Evolutionary conservation across 257 asterid species (phyloP).

Genomic region (Solanum piurae): DNA sequence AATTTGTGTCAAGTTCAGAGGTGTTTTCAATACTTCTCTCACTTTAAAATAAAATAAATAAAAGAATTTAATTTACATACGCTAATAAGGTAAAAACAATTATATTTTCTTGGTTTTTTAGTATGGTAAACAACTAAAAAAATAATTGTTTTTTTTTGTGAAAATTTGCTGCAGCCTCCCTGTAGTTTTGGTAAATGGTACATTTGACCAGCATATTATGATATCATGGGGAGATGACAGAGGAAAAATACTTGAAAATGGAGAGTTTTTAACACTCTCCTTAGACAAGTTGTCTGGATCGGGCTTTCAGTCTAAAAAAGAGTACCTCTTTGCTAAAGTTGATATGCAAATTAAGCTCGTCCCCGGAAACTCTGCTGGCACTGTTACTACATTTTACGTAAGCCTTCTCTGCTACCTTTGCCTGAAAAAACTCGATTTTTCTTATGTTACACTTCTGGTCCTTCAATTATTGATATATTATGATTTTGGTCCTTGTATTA

Average conservation of each 20-base stretch:
- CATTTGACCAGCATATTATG: slow-evolving; percentile 40
- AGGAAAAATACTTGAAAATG: slow-evolving; percentile 34
- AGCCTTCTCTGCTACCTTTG: background rate
- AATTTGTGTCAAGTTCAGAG: accelerated
- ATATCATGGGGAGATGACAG: slow-evolving; percentile 62
- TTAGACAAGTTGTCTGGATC: slow-evolving; percentile 56
- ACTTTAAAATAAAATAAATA: background rate
- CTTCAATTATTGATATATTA: background rate
- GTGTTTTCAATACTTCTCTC: too few relatives aligned
- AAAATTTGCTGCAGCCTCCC: slow-evolving; percentile 3
- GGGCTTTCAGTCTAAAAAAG: slow-evolving; percentile 70
- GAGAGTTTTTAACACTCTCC: slow-evolving; percentile 64
- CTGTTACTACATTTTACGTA: slow-evolving; percentile 85
- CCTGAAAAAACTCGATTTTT: background rate
- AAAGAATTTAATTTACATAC: background rate
- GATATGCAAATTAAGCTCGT: slow-evolving; percentile 77
- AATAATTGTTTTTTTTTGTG: background rate
- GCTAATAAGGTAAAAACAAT: background rate
- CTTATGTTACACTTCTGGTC: background rate
- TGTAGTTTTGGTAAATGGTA: slow-evolving; percentile 29
- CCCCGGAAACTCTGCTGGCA: slow-evolving; percentile 79
- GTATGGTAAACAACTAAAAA: background rate
- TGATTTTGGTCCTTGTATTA: background rate
- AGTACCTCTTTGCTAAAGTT: slow-evolving; percentile 46
- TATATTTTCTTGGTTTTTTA: background rate